A percentile compares a stretch with the other conserved stretches of the same genome.
Conservation (phyloP, 2,329 filamentous ascomycete species). For the Calonectria hongkongensis region DNA sequence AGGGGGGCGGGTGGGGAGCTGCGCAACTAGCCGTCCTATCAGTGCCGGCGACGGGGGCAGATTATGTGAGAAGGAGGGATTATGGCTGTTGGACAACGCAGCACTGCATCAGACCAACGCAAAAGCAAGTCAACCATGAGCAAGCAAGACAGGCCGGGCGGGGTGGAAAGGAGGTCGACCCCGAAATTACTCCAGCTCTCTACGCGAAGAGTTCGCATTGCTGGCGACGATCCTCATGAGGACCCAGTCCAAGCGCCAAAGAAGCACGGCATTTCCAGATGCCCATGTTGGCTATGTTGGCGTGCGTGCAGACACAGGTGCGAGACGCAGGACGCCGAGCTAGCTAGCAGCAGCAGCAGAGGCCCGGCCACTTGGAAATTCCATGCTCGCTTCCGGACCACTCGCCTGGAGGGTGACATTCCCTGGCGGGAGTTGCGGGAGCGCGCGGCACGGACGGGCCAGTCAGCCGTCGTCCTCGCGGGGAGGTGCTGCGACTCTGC, state of each 20-base stretch:
- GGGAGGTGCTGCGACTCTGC: constrained; percentile 27
- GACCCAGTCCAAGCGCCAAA: constrained; percentile 41
- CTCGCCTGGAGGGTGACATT: constrained; percentile 35
- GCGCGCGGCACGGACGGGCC: constrained; percentile 36
- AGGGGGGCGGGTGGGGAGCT: constrained; percentile 61
- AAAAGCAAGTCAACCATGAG: constrained; percentile 50
- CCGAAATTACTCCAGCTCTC: constrained; percentile 50
- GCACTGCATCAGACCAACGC: constrained; percentile 61
- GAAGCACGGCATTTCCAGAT: constrained; percentile 35
- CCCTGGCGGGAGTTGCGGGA: constrained; percentile 40
- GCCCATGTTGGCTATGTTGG: constrained; percentile 27
- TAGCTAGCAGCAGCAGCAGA: not conserved
- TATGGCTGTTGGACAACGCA: constrained; percentile 68
- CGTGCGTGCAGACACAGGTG: not conserved
- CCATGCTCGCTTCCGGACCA: constrained; percentile 23
- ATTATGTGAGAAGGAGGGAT: constrained; percentile 63
- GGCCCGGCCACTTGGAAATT: not conserved
- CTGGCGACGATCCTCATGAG: constrained; percentile 51
- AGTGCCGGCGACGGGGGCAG: constrained; percentile 55
- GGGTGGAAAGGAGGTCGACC: constrained; percentile 47
- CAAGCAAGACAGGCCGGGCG: constrained; percentile 35
- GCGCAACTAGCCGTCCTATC: constrained; percentile 66
- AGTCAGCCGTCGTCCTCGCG: constrained; percentile 32
- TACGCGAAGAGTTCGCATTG: constrained; percentile 45
- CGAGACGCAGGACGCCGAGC: not conserved